Conservation (phyloP, 768 basidiomycete species). For the Lactarius hengduanensis region DNA sequence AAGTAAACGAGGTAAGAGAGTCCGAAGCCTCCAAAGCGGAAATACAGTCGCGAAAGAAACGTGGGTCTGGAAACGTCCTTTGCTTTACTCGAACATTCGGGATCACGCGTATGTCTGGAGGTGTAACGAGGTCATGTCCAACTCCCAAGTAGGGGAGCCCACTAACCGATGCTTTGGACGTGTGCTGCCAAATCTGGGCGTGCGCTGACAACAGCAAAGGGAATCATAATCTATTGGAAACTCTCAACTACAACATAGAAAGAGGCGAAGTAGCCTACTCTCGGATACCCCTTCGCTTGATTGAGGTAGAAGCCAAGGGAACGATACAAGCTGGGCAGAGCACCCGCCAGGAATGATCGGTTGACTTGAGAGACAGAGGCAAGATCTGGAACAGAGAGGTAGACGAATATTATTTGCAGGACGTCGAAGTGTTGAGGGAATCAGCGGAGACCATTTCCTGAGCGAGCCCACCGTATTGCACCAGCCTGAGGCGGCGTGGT, state of each 20-base stretch:
- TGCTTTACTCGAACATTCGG: slow-evolving; percentile 39
- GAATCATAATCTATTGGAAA: slow-evolving; percentile 45
- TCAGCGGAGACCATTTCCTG: slow-evolving; percentile 59
- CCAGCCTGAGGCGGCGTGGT: not conserved
- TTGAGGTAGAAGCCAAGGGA: slow-evolving; percentile 52
- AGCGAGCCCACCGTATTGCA: not conserved
- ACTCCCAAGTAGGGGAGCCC: slow-evolving; percentile 26
- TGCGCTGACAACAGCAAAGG: slow-evolving; percentile 56
- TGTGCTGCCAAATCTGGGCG: slow-evolving; percentile 56
- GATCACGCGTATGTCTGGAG: slow-evolving; percentile 50
- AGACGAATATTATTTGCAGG: slow-evolving; percentile 61
- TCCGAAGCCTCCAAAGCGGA: slow-evolving; percentile 47
- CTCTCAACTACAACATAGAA: not conserved
- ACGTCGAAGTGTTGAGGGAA: slow-evolving; percentile 71
- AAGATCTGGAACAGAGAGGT: slow-evolving; percentile 53
- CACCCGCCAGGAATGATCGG: slow-evolving; percentile 61
- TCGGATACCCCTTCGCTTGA: slow-evolving; percentile 58
- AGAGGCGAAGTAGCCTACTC: slow-evolving; percentile 37
- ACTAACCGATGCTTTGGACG: slow-evolving; percentile 60
- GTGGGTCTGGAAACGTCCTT: slow-evolving; percentile 36
- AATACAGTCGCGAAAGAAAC: slow-evolving; percentile 53
- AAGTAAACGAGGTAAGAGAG: slow-evolving; percentile 58
- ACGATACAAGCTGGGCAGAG: slow-evolving; percentile 61
- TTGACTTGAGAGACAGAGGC: slow-evolving; percentile 62
- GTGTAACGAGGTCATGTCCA: slow-evolving; percentile 11